Percentiles rank a stretch among this genome's conserved stretches.
These are phyloP conservation scores for Leishmania lainsoni DNA, from an alignment of 208 protist species.

Conservation along the genomic window DNA sequence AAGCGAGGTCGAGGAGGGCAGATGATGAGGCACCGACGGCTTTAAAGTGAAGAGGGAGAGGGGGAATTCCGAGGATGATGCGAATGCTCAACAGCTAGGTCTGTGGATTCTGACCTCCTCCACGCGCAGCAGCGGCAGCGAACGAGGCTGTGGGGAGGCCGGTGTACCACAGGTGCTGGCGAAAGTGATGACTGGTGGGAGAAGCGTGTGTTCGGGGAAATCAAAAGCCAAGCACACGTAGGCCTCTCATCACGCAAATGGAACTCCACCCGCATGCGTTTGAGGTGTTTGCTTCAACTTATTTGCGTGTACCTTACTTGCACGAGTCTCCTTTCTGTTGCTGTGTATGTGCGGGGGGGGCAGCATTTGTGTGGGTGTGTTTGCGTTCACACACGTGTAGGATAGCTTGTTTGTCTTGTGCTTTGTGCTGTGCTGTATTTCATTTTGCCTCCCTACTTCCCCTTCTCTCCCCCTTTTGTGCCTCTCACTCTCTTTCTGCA, in stretches of 20 bases:
- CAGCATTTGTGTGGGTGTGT: not conserved
- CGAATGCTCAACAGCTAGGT: not conserved
- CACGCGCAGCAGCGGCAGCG: not conserved
- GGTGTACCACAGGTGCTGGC: not conserved
- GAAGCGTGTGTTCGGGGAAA: not conserved
- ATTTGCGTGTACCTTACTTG: not conserved
- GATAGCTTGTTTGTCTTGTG: not conserved
- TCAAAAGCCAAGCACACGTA: not conserved
- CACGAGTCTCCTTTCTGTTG: not conserved
- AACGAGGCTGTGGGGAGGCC: not conserved
- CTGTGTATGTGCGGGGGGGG: not conserved
- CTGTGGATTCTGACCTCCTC: not conserved
- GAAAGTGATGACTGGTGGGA: not conserved
- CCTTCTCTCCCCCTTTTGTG: not conserved
- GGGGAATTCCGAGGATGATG: not conserved
- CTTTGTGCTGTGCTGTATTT: not conserved
- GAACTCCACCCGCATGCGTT: not conserved
- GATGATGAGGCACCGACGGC: not conserved
- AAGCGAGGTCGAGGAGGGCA: not conserved
- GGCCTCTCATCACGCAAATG: not conserved
- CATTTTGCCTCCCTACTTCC: not conserved
- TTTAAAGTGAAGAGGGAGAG: not conserved
- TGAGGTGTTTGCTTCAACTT: not conserved
- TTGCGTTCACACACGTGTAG: not conserved
- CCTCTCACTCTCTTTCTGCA: not conserved